Conservation (phyloP, 1,284 basidiomycete species). For the Hypsizygus ulmarius region DNA sequence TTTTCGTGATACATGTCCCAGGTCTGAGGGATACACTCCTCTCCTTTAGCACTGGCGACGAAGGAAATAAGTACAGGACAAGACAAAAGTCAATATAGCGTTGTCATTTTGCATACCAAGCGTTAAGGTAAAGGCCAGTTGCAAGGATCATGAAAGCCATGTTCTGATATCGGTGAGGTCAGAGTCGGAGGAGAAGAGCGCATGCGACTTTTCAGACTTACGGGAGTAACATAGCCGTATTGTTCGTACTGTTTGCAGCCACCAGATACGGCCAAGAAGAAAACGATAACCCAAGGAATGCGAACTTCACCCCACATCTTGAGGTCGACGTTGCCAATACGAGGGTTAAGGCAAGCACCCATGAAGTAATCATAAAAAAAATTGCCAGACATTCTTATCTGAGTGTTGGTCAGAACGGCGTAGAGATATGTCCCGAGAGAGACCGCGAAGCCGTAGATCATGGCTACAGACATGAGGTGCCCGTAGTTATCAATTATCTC, state of each 20-base stretch:
- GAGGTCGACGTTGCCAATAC: conserved; percentile 90
- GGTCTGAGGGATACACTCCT: conserved; percentile 98
- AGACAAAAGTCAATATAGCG: neutral
- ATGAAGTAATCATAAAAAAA: conserved; percentile 96
- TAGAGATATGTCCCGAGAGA: conserved; percentile 80
- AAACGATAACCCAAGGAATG: conserved; percentile 96
- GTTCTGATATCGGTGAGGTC: conserved; percentile 53
- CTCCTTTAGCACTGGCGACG: conserved; percentile 66
- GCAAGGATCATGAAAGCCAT: conserved; percentile 97
- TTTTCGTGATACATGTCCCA: conserved; percentile 99
- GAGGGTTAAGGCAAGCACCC: conserved; percentile 94
- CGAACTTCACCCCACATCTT: conserved; percentile 99
- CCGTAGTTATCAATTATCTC: conserved; percentile 98
- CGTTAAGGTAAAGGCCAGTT: conserved; percentile 95
- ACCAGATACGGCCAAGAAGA: conserved; percentile 90
- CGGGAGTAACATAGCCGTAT: conserved; percentile 89
- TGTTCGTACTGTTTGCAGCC: conserved; percentile 95
- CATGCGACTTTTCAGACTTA: conserved; percentile 34
- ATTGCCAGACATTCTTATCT: conserved; percentile 92
- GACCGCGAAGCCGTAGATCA: conserved; percentile 86
- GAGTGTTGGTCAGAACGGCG: conserved; percentile 74
- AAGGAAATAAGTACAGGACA: conserved; percentile 2
- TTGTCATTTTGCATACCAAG: conserved; percentile 58
- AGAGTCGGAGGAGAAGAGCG: conserved; percentile 3
- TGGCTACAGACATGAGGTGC: conserved; percentile 93